Base-by-base conservation (phyloP, 148 eudicot species). In the Persicaria tinctoria region DNA sequence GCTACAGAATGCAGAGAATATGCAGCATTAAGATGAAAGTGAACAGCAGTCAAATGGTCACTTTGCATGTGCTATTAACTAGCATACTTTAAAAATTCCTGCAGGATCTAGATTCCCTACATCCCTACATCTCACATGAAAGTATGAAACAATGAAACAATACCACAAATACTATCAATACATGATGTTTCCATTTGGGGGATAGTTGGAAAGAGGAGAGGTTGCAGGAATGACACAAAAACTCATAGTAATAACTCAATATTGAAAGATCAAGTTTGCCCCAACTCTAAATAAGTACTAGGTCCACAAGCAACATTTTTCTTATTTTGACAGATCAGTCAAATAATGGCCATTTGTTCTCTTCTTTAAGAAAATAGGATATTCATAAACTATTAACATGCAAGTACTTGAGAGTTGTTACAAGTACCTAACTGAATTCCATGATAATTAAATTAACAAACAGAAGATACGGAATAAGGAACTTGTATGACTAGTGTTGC, bases 1-100 rank as follows among this genome's bases (percentile, higher is more conserved):
- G 63, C 76, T 79, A 66, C 80, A 78, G 77, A 84, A 76, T 69
- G 78, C 80, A 62, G 76, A 80, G 20, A 83, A 55, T 74, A 93
- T 90, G 89, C 79, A 83, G 70, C 46, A 76, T 59, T 54, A 79
- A 74, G 76, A n/a, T 13, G 3, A 49, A 75, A 45, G 41, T 23
- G 27, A 56, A 57, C 12, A 55, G 16, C 66, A 41, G 51, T 16
- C 12, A 51, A 46, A 63, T 20, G 23, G 47, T 7, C 69, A 46
- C 47, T 27, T 11, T 38, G 6, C 45, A 63, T 32, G 41, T 27
- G 8, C 7, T 45, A 63, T 63, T 63, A 63, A 63, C 16, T 27
- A 32, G 68, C 32, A 32, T 60, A 63, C 45, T 63, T 1, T 63
- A 41, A 63, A 10, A 63, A 27, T 63, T 12, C 68, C 70, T 17